phyloP scores from a whole-genome alignment of 768 basidiomycete species.

The Mycena amicta region DNA sequence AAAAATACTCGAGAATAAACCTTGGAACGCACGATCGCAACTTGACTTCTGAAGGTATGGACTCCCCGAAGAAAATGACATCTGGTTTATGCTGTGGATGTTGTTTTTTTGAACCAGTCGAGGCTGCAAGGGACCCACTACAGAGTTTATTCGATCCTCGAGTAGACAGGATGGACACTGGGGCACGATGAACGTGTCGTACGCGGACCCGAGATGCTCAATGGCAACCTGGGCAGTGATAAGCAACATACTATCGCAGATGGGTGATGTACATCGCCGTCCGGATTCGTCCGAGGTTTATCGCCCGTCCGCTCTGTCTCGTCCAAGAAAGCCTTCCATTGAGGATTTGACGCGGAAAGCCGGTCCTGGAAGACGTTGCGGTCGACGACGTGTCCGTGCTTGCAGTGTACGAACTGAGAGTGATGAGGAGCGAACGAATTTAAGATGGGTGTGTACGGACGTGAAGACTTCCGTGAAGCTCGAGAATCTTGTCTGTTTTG shows the following conservation, averaged over 20 bases:
- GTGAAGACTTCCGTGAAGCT: conserved; percentile 88
- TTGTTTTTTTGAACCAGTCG: neutral
- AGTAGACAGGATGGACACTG: conserved; percentile 68
- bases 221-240: conserved; percentile 78
- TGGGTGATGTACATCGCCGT: conserved; percentile 73
- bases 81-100: conserved; percentile 72
- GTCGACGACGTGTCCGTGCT: conserved; percentile 65
- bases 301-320: conserved; percentile 59
- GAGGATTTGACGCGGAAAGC: conserved; percentile 74
- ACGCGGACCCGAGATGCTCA: conserved; percentile 67
- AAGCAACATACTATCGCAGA: no score
- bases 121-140: conserved; percentile 44
- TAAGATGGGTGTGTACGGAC: conserved; percentile 40
- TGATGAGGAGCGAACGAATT: neutral
- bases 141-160: conserved; percentile 58
- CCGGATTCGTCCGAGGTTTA: conserved; percentile 83
- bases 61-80: conserved; percentile 89
- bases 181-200: conserved; percentile 78
- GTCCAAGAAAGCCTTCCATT: conserved; percentile 72
- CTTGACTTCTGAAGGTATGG: conserved; percentile 66
- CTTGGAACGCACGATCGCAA: conserved; percentile 64
- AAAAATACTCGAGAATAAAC: neutral
- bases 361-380: conserved; percentile 74
- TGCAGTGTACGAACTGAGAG: conserved; percentile 74
- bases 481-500: conserved; percentile 57